These are phyloP conservation scores for Lachnellula hyalina DNA, from an alignment of 2,329 filamentous ascomycete genomes.

Conservation along the genomic window DNA sequence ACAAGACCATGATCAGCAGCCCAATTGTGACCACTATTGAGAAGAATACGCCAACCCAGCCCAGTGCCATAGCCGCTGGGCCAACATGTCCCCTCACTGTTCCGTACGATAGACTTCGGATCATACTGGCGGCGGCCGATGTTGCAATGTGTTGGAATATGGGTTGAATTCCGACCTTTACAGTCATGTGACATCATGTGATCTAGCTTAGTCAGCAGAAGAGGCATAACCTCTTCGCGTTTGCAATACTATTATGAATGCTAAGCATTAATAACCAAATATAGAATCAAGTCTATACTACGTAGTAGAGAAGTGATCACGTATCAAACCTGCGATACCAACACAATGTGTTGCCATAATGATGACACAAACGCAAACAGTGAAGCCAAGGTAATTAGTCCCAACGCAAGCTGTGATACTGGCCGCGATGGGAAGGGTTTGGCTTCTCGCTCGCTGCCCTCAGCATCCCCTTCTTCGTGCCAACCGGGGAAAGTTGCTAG, in stretches of 20 bases:
- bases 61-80: conserved; percentile 8
- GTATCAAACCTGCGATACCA: too few species aligned
- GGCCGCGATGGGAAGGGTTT: conserved; percentile 80
- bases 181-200: too few species aligned
- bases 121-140: conserved; percentile 5
- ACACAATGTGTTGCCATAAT: too few species aligned
- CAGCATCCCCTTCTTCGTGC: conserved; percentile 6
- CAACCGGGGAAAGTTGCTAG: conserved; percentile 11
- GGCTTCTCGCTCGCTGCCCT: conserved; percentile 68
- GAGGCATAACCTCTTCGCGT: too few species aligned
- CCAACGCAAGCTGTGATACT: conserved; percentile 3
- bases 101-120: conserved; percentile 8
- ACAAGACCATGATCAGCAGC: conserved; percentile 7
- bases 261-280: too few species aligned
- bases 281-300: too few species aligned
- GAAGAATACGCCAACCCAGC: conserved; percentile 7
- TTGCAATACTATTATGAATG: too few species aligned
- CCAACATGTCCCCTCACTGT: conserved; percentile 7
- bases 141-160: conserved; percentile 9
- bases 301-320: too few species aligned
- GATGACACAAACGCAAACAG: conserved; percentile 8
- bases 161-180: too few species aligned
- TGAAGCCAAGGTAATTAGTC: conserved; percentile 2
- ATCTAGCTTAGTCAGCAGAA: too few species aligned
- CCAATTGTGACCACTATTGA: background rate